phyloP scores from a whole-genome alignment of 768 basidiomycete genomes.

The Sporobolomyces phaffii region DNA sequence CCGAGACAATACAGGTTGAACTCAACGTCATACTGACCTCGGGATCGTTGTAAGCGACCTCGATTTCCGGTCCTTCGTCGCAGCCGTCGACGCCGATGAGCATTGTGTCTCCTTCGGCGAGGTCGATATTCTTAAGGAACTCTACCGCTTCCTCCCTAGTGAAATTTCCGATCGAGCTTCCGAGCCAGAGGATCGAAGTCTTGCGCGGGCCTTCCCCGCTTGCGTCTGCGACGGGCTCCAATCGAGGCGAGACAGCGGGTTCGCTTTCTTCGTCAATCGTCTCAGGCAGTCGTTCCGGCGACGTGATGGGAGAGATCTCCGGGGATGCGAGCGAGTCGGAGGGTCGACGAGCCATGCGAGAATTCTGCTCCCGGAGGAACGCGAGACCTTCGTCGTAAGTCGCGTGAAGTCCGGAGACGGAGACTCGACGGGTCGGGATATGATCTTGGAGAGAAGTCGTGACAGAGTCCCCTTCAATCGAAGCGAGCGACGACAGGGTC shows the following conservation, averaged over 20 bases:
- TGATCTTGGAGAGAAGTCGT: constrained; percentile 28
- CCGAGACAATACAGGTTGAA: too few species aligned
- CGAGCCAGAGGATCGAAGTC: constrained; percentile 67
- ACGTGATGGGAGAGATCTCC: not conserved
- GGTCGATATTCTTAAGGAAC: constrained; percentile 59
- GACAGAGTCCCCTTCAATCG: constrained; percentile 35
- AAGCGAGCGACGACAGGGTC: constrained; percentile 61
- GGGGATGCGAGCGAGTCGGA: constrained; percentile 15
- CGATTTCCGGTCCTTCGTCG: constrained; percentile 63
- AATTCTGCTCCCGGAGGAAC: constrained; percentile 63
- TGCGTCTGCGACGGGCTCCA: not conserved
- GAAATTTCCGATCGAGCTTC: constrained; percentile 90
- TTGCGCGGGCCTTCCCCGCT: constrained; percentile 19
- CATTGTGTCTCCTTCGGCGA: constrained; percentile 61
- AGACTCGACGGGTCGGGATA: constrained; percentile 58
- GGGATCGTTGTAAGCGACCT: constrained; percentile 78
- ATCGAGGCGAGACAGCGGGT: not conserved
- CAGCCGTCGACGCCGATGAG: constrained; percentile 86
- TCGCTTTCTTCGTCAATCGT: constrained; percentile 26
- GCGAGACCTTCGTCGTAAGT: constrained; percentile 85
- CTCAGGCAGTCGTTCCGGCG: constrained; percentile 1
- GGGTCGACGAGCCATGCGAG: constrained; percentile 44
- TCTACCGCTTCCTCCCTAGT: constrained; percentile 59
- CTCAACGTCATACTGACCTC: constrained; percentile 47
- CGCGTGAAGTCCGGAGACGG: constrained; percentile 77